Evolutionary conservation across 768 basidiomycete genomes (phyloP).

Genomic region (Coprinellus aureogranulatus): DNA sequence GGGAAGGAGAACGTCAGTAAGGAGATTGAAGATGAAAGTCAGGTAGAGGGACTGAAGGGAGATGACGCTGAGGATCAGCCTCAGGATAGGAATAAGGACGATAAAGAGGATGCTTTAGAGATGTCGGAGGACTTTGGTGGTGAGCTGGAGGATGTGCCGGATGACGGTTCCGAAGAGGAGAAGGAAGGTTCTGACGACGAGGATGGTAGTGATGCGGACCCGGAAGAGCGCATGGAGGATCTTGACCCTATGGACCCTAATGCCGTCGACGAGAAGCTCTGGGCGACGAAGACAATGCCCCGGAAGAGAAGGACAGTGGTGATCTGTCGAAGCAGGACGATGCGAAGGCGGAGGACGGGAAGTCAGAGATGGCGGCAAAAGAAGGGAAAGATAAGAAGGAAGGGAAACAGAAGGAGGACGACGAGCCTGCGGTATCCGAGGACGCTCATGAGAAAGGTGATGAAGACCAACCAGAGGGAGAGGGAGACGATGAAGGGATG

Average conservation of each 20-base stretch:
- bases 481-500: constrained; percentile 25
- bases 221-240: constrained; percentile 81
- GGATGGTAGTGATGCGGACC: constrained; percentile 55
- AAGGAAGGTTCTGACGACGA: constrained; percentile 51
- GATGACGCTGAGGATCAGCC: constrained; percentile 47
- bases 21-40: constrained; percentile 93
- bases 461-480: constrained; percentile 18
- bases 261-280: constrained; percentile 92
- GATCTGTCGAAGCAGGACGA: constrained; percentile 62
- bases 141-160: constrained; percentile 77
- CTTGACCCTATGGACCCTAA: constrained; percentile 80
- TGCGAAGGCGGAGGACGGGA: constrained; percentile 45
- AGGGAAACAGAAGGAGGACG: constrained; percentile 22
- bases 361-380: constrained; percentile 78
- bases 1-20: constrained; percentile 88
- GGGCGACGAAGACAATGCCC: constrained; percentile 72
- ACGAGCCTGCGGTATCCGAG: constrained; percentile 10
- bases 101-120: constrained; percentile 79
- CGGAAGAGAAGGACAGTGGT: constrained; percentile 49
- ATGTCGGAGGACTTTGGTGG: constrained; percentile 91
- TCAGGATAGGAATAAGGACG: constrained; percentile 44
- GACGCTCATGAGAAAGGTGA: constrained; percentile 13
- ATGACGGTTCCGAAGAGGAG: constrained; percentile 46
- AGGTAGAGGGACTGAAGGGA: constrained; percentile 88
- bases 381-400: constrained; percentile 47